phyloP scores from a whole-genome alignment of 1,139 yeast genomes.

The Ogataea hybrid region DNA sequence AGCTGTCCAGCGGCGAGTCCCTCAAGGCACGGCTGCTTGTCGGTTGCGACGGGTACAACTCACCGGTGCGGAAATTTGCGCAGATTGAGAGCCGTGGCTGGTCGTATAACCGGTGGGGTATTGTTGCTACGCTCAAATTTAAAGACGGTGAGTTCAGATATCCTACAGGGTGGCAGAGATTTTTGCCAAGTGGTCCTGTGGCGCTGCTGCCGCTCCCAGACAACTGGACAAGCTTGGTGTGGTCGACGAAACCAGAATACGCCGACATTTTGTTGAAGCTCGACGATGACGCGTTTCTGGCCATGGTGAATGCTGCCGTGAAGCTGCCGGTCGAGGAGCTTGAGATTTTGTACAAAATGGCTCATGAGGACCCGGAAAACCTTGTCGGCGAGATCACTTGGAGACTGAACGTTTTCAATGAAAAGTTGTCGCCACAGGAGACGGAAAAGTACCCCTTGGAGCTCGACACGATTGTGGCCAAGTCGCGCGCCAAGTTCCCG shows the following conservation, averaged over 20 bases:
- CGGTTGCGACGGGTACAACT: constrained; percentile 96
- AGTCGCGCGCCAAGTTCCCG: constrained; percentile 86
- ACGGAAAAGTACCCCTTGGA: constrained; percentile 68
- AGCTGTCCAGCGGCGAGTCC: constrained; percentile 61
- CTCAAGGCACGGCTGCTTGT: constrained; percentile 72
- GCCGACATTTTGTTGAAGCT: constrained; percentile 61
- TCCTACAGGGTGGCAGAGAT: constrained; percentile 87
- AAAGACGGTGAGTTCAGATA: constrained; percentile 68
- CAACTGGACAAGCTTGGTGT: constrained; percentile 83
- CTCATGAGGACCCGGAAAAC: constrained; percentile 45
- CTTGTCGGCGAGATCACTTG: constrained; percentile 69
- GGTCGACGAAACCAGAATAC: constrained; percentile 84
- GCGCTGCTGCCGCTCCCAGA: constrained; percentile 89
- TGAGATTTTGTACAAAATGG: constrained; percentile 63
- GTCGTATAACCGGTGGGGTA: constrained; percentile 85
- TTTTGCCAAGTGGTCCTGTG: constrained; percentile 87
- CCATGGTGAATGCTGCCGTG: constrained; percentile 83
- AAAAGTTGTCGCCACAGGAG: constrained; percentile 40
- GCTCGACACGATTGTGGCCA: constrained; percentile 53
- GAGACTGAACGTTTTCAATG: constrained; percentile 53
- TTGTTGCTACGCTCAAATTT: constrained; percentile 81
- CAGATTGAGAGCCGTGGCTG: constrained; percentile 88
- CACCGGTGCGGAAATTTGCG: constrained; percentile 85
- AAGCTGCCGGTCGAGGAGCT: constrained; percentile 75
- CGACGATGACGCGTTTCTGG: constrained; percentile 60